phyloP scores from a whole-genome alignment of 2,329 filamentous ascomycete species.

The Talaromyces verruculosus region DNA sequence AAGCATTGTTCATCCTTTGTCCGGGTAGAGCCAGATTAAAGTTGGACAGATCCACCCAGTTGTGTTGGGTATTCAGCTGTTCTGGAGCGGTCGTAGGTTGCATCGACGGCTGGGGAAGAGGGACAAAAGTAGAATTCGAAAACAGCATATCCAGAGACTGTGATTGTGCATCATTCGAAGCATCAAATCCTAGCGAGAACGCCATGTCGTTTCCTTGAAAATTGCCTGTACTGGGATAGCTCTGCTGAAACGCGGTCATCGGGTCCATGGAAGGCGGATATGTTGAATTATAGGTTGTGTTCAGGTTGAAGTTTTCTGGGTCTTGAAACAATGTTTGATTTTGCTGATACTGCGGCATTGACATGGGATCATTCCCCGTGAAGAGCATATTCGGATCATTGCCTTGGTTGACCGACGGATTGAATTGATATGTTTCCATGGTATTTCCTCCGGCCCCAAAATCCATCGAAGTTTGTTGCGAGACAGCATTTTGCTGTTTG shows the following conservation, averaged over 20 bases:
- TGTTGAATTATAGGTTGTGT: conserved; percentile 8
- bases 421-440: conserved; percentile 18
- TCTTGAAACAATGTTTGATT: conserved; percentile 1
- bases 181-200: conserved; percentile 11
- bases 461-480: conserved; percentile 5
- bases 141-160: conserved; percentile 19
- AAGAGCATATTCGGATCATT: conserved; percentile 5
- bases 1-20: neutral
- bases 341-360: conserved; percentile 12
- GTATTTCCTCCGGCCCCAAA: conserved; percentile 4
- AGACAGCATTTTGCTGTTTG: neutral
- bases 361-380: conserved; percentile 2
- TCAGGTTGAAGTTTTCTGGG: conserved; percentile 11
- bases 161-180: neutral
- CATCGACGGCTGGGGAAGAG: conserved; percentile 14
- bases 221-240: conserved; percentile 2
- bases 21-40: conserved; percentile 15
- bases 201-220: conserved; percentile 9
- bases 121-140: conserved; percentile 14
- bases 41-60: conserved; percentile 19
- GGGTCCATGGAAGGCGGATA: conserved; percentile 11
- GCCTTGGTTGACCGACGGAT: neutral
- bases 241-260: conserved; percentile 12
- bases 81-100: conserved; percentile 10
- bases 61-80: conserved; percentile 12